Conservation (phyloP, 768 basidiomycete genomes). For the Lyophyllum atratum region DNA sequence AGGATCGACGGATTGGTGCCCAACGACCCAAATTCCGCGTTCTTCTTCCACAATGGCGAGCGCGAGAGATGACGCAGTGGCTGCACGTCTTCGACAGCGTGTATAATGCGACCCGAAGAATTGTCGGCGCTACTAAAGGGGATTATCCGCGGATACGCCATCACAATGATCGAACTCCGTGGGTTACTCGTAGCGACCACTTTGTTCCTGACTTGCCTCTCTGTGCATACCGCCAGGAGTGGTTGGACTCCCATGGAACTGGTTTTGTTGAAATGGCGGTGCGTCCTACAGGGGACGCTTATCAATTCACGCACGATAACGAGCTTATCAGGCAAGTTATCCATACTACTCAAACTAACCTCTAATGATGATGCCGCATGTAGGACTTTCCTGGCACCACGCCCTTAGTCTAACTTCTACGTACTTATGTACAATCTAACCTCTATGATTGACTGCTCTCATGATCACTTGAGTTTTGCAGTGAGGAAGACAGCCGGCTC, state of each 20-base stretch:
- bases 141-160: slow-evolving; percentile 9
- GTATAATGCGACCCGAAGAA: slow-evolving; percentile 8
- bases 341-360: no score
- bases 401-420: no score
- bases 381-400: no score
- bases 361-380: no score
- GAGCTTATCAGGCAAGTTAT: no score
- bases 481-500: no score
- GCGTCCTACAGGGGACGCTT: neutral
- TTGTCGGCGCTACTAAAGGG: slow-evolving; percentile 6
- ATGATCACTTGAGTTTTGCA: no score
- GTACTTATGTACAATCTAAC: no score
- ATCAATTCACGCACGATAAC: no score
- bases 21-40: slow-evolving; percentile 7
- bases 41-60: slow-evolving; percentile 18
- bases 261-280: neutral
- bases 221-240: slow-evolving; percentile 15
- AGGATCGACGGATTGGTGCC: neutral
- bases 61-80: slow-evolving; percentile 14
- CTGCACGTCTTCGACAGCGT: slow-evolving; percentile 19
- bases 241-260: slow-evolving; percentile 6
- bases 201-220: slow-evolving; percentile 19
- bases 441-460: no score
- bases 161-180: neutral
- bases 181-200: slow-evolving; percentile 3